A percentile compares a stretch with the other conserved stretches of the same genome.
phyloP scores from a whole-genome alignment of 352 stramenopile genomes.

The Phytophthora ohioensis region DNA sequence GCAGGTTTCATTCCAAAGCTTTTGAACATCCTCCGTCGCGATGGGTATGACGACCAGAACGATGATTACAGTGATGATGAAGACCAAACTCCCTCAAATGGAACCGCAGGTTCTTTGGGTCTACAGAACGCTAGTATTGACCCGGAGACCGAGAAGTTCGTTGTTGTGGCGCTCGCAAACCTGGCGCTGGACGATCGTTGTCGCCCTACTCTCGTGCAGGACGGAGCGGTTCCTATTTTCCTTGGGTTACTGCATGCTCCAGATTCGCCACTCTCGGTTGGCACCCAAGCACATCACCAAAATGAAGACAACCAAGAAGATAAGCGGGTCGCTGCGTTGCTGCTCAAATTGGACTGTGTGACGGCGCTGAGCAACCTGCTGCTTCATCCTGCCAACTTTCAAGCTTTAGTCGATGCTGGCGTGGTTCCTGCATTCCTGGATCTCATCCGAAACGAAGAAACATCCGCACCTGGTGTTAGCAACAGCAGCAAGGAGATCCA shows the following conservation, averaged over 20 bases:
- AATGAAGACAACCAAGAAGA: slow-evolving; percentile 34
- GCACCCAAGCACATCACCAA: slow-evolving; percentile 1
- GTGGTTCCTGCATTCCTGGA: slow-evolving; percentile 75
- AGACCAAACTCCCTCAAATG: slow-evolving; percentile 10
- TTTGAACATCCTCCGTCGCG: slow-evolving; percentile 47
- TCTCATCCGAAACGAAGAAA: slow-evolving; percentile 56
- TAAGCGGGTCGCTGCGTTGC: slow-evolving; percentile 36
- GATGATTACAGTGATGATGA: slow-evolving; percentile 44
- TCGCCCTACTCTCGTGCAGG: slow-evolving; percentile 64
- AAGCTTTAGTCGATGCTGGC: slow-evolving; percentile 76
- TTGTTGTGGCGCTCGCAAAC: slow-evolving; percentile 75
- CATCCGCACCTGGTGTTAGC: slow-evolving; percentile 17
- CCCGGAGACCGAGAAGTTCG: slow-evolving; percentile 73
- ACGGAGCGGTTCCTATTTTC: slow-evolving; percentile 66
- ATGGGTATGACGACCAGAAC: slow-evolving; percentile 14
- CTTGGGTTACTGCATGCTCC: slow-evolving; percentile 55
- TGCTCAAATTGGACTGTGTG: slow-evolving; percentile 84
- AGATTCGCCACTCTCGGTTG: background rate
- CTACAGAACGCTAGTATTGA: slow-evolving; percentile 34
- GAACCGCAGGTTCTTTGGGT: background rate
- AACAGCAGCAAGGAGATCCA: slow-evolving; percentile 71
- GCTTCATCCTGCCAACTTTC: slow-evolving; percentile 83
- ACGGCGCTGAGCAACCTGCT: slow-evolving; percentile 86
- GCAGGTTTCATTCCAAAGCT: slow-evolving; percentile 65
- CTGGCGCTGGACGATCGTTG: slow-evolving; percentile 79